These are phyloP conservation scores for Penicillium angulare DNA, from an alignment of 495 filamentous ascomycete species.

Conservation along the genomic window DNA sequence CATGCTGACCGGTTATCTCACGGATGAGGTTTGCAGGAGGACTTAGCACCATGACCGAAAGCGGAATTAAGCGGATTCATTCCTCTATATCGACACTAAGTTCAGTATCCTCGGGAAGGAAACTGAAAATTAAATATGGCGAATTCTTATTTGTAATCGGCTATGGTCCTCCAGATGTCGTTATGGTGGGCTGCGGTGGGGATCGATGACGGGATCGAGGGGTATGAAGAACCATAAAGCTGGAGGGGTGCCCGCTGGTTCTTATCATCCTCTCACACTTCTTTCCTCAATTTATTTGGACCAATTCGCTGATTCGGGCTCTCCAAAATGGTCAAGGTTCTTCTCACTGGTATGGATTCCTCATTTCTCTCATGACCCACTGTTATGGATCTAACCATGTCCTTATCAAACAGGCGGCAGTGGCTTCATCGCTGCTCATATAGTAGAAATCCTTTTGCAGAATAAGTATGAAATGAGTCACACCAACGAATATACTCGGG, in stretches of 20 bases:
- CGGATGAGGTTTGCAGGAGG: no score
- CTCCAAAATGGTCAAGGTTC: conserved; percentile 40
- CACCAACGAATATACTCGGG: not conserved
- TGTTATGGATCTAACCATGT: conserved; percentile 9
- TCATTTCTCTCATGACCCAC: not conserved
- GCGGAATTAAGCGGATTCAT: not conserved
- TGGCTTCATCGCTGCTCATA: conserved; percentile 78
- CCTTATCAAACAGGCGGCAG: conserved; percentile 48
- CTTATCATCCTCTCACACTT: not conserved
- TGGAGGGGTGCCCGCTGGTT: conserved; percentile 7
- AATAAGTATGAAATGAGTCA: conserved; percentile 40
- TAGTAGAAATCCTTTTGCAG: conserved; percentile 71
- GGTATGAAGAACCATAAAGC: conserved; percentile 20
- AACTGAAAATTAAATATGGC: no score
- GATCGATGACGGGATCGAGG: conserved; percentile 28
- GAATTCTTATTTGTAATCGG: conserved; percentile 22
- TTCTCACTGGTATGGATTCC: conserved; percentile 37
- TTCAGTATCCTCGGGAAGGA: no score
- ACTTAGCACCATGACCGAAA: no score
- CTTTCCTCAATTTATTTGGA: not conserved
- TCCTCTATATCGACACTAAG: not conserved
- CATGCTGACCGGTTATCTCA: no score
- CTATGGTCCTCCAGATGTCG: not conserved
- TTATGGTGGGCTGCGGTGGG: conserved; percentile 12
- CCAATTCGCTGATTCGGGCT: not conserved